Conservation (phyloP, 768 basidiomycete genomes). For the Ramaria sp. region DNA sequence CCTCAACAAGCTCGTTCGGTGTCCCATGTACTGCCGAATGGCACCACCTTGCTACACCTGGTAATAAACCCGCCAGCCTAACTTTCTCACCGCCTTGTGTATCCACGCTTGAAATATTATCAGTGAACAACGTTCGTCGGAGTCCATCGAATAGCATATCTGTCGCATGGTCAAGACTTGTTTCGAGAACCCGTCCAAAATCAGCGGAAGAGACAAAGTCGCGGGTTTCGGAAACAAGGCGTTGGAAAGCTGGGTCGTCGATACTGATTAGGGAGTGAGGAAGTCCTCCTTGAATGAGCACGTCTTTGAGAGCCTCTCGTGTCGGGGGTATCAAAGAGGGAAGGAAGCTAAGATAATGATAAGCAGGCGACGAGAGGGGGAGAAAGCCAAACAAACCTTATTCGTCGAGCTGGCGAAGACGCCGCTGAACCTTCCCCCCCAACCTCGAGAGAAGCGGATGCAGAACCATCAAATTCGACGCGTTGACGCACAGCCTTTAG, state of each 20-base stretch:
- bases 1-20: constrained; percentile 79
- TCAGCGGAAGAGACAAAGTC: constrained; percentile 52
- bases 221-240: constrained; percentile 62
- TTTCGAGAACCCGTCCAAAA: constrained; percentile 59
- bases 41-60: constrained; percentile 72
- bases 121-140: constrained; percentile 50
- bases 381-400: constrained; percentile 30
- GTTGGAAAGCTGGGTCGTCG: constrained; percentile 40
- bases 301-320: constrained; percentile 54
- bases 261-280: constrained; percentile 20
- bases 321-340: constrained; percentile 70
- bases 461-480: constrained; percentile 50
- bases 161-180: constrained; percentile 61
- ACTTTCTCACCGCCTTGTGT: constrained; percentile 27
- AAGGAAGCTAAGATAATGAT: constrained; percentile 41
- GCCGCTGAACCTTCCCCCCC: background rate
- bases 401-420: constrained; percentile 32
- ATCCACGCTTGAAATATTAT: constrained; percentile 17
- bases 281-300: constrained; percentile 55
- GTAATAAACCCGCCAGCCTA: constrained; percentile 69
- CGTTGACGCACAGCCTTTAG: constrained; percentile 64
- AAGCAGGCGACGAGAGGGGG: constrained; percentile 1
- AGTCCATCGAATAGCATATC: constrained; percentile 53
- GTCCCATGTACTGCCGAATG: constrained; percentile 51
- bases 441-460: constrained; percentile 42